Evolutionary conservation across 2,329 filamentous ascomycete species (phyloP).

Genomic region (Amphichorda felina): DNA sequence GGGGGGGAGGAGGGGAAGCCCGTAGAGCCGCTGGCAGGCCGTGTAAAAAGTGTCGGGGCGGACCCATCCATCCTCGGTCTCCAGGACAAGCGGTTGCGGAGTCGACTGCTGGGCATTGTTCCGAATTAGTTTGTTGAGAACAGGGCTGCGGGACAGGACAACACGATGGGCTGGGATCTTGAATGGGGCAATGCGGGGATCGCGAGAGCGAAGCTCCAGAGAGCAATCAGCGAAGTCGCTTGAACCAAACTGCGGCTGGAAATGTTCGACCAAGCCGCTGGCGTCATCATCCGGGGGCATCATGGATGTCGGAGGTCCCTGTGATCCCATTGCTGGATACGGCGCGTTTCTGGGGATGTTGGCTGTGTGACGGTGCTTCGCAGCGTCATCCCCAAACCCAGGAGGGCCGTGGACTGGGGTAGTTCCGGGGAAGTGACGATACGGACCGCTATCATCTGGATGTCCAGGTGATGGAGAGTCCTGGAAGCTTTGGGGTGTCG

Average conservation of each 20-base stretch:
- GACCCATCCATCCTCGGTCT: slow-evolving; percentile 39
- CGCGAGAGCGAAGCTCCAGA: slow-evolving; percentile 31
- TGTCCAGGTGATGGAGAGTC: slow-evolving; percentile 46
- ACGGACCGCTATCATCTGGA: slow-evolving; percentile 29
- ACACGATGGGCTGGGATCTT: slow-evolving; percentile 42
- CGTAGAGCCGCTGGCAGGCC: slow-evolving; percentile 46
- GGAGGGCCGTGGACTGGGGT: slow-evolving; percentile 24
- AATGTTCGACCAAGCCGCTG: slow-evolving; percentile 25
- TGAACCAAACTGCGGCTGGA: slow-evolving; percentile 22
- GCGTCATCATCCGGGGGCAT: slow-evolving; percentile 13
- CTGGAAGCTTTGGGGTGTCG: slow-evolving; percentile 49
- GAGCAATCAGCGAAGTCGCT: slow-evolving; percentile 28
- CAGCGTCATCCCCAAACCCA: slow-evolving; percentile 16
- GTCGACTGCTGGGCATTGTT: slow-evolving; percentile 17
- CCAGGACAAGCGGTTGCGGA: slow-evolving; percentile 23
- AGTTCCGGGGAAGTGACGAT: slow-evolving; percentile 18
- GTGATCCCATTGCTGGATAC: slow-evolving; percentile 2
- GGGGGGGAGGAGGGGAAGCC: slow-evolving; percentile 33
- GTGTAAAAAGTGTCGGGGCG: slow-evolving; percentile 44
- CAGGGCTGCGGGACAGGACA: slow-evolving; percentile 38
- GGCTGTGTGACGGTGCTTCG: slow-evolving; percentile 5
- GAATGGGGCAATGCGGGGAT: slow-evolving; percentile 20
- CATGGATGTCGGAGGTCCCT: slow-evolving; percentile 13
- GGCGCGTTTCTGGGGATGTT: background rate
- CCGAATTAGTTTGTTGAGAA: slow-evolving; percentile 13